These are phyloP conservation scores for Quillaja saponaria DNA, from an alignment of 306 rosid species.

Conservation along the genomic window DNA sequence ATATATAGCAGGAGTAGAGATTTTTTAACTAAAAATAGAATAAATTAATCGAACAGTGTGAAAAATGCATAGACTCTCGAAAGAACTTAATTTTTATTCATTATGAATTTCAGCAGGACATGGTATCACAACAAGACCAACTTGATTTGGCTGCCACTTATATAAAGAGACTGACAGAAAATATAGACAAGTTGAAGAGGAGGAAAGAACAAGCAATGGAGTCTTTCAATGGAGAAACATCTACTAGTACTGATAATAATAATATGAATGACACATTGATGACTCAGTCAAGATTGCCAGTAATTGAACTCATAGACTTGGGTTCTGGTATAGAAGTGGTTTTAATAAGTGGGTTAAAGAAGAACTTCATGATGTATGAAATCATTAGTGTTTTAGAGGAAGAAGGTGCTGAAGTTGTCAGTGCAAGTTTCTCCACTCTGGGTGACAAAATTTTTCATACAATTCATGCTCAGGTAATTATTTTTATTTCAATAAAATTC, in stretches of 20 bases:
- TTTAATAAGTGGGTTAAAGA: constrained; percentile 50
- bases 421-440: constrained; percentile 41
- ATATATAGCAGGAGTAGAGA: too few species aligned
- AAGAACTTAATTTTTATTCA: too few species aligned
- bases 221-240: constrained; percentile 11
- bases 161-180: constrained; percentile 48
- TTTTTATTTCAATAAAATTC: background rate
- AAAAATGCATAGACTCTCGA: too few species aligned
- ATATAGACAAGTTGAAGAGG: constrained; percentile 50
- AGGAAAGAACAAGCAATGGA: constrained; percentile 43
- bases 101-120: too few species aligned
- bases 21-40: too few species aligned
- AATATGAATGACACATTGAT: background rate
- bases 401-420: constrained; percentile 75
- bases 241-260: background rate
- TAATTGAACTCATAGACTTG: constrained; percentile 51
- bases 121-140: constrained; percentile 53
- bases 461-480: constrained; percentile 61
- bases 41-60: too few species aligned
- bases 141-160: constrained; percentile 50
- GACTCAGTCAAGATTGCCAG: constrained; percentile 28
- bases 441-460: constrained; percentile 53
- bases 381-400: constrained; percentile 55
- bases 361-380: constrained; percentile 56
- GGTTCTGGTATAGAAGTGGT: constrained; percentile 54